These are phyloP conservation scores for Lentinus brumalis DNA, from an alignment of 768 basidiomycete genomes.

Conservation along the genomic window DNA sequence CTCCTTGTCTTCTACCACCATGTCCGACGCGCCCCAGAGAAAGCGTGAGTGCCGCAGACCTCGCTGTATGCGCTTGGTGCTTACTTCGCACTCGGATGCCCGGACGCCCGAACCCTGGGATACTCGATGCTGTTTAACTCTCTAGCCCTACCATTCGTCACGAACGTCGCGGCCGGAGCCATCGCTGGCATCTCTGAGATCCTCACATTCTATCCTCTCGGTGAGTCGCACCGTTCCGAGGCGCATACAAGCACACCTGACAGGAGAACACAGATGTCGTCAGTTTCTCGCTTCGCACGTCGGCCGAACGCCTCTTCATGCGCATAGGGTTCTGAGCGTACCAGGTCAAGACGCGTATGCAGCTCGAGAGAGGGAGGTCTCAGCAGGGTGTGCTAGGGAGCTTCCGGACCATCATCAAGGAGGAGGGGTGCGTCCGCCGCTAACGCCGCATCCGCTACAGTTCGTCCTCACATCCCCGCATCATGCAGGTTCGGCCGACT, in stretches of 20 bases:
- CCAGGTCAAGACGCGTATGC: conserved; percentile 98
- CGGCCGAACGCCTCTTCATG: conserved; percentile 5
- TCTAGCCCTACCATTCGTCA: conserved; percentile 78
- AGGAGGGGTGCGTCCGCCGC: conserved; percentile 78
- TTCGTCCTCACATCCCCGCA: neutral
- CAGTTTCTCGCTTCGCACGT: conserved; percentile 36
- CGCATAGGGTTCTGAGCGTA: conserved; percentile 11
- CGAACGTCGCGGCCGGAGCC: conserved; percentile 93
- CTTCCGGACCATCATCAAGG: conserved; percentile 77
- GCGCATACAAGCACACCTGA: neutral
- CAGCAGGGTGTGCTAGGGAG: conserved; percentile 79
- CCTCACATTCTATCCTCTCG: conserved; percentile 86
- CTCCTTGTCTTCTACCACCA: neutral
- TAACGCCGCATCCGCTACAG: conserved; percentile 3
- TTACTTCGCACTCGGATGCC: neutral
- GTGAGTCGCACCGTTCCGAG: conserved; percentile 43
- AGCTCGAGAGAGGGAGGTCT: conserved; percentile 85
- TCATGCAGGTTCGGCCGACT: conserved; percentile 67
- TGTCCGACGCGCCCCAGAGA: conserved; percentile 2
- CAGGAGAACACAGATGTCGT: conserved; percentile 72
- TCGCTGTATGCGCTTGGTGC: neutral
- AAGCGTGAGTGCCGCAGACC: conserved; percentile 2
- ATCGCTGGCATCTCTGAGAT: conserved; percentile 91
- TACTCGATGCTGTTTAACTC: neutral
- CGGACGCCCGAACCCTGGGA: neutral